phyloP scores from a whole-genome alignment of 1,139 yeast species.

The Geotrichum fermentans region DNA sequence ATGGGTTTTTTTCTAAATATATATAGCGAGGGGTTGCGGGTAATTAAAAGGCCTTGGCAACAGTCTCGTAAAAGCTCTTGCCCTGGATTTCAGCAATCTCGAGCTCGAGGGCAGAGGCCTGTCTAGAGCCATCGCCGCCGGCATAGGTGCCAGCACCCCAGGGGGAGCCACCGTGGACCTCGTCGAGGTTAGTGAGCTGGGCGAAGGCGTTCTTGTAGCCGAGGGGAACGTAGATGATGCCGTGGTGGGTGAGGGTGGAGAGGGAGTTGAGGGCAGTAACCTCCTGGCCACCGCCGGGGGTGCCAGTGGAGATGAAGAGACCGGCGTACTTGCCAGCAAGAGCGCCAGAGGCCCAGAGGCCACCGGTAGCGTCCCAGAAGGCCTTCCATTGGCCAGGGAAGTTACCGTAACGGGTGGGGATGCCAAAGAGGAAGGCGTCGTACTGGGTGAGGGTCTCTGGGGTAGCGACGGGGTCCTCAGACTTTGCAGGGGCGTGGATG shows the following conservation, averaged over 20 bases:
- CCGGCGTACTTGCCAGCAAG: slow-evolving; percentile 75
- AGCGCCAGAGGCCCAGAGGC: slow-evolving; percentile 74
- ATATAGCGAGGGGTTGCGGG: too few relatives aligned
- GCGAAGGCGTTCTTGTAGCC: slow-evolving; percentile 66
- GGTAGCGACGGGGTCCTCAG: slow-evolving; percentile 69
- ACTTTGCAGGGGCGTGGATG: slow-evolving; percentile 65
- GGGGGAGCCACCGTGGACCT: slow-evolving; percentile 78
- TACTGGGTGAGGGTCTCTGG: slow-evolving; percentile 53
- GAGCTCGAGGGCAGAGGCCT: slow-evolving; percentile 57
- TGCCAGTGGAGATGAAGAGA: slow-evolving; percentile 70
- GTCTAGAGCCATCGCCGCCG: slow-evolving; percentile 74
- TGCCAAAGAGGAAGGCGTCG: slow-evolving; percentile 75
- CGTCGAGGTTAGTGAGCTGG: slow-evolving; percentile 54
- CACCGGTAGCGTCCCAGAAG: slow-evolving; percentile 80
- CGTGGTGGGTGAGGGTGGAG: slow-evolving; percentile 69
- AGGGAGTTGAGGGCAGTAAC: slow-evolving; percentile 59
- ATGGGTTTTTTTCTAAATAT: too few relatives aligned
- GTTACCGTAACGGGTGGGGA: slow-evolving; percentile 81
- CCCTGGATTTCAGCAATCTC: slow-evolving; percentile 60
- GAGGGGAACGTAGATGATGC: slow-evolving; percentile 63
- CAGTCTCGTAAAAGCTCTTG: slow-evolving; percentile 45
- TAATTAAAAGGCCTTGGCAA: slow-evolving; percentile 10
- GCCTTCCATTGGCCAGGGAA: slow-evolving; percentile 77
- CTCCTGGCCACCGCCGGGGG: slow-evolving; percentile 86
- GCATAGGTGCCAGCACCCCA: slow-evolving; percentile 90